A percentile compares a stretch with the other conserved stretches of the same genome.
Evolutionary conservation across 2,329 filamentous ascomycete genomes (phyloP).

Genomic region (Plectosphaerella plurivora): DNA sequence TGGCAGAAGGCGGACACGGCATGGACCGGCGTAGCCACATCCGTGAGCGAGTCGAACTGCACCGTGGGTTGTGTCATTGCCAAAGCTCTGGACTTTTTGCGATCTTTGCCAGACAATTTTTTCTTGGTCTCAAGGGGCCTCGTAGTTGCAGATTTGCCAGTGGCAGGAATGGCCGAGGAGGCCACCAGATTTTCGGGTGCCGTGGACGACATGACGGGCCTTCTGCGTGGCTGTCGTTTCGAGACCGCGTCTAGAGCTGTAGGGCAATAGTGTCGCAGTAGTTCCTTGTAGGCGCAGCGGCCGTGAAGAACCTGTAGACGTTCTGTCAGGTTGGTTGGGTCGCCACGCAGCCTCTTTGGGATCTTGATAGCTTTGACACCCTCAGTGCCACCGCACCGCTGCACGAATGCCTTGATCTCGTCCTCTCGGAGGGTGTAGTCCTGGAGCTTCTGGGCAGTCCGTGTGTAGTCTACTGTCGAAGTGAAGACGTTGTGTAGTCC

Average conservation of each 20-base stretch:
- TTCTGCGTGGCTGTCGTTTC: not conserved
- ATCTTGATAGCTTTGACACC: conserved; percentile 26
- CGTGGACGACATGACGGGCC: not conserved
- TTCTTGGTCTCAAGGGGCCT: not conserved
- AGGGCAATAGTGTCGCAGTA: conserved; percentile 81
- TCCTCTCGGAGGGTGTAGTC: conserved; percentile 84
- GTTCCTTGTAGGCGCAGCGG: conserved; percentile 72
- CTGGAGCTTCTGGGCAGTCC: conserved; percentile 70
- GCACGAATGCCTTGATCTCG: conserved; percentile 57
- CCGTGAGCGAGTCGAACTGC: conserved; percentile 50
- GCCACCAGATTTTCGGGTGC: not conserved
- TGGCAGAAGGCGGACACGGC: conserved; percentile 85
- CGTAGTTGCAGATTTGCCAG: not conserved
- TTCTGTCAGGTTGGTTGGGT: conserved; percentile 52
- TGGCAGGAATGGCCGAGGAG: not conserved
- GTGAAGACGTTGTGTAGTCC: conserved; percentile 90
- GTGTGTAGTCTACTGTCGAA: conserved; percentile 55
- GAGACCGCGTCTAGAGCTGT: conserved; percentile 18
- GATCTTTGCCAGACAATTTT: not conserved
- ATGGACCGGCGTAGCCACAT: conserved; percentile 61
- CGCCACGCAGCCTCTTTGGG: conserved; percentile 67
- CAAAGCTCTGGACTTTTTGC: not conserved
- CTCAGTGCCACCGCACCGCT: conserved; percentile 16
- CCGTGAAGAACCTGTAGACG: conserved; percentile 67
- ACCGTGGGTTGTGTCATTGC: conserved; percentile 18